phyloP scores from a whole-genome alignment of 2,329 filamentous ascomycete species.

The Aspergillus calidoustus region DNA sequence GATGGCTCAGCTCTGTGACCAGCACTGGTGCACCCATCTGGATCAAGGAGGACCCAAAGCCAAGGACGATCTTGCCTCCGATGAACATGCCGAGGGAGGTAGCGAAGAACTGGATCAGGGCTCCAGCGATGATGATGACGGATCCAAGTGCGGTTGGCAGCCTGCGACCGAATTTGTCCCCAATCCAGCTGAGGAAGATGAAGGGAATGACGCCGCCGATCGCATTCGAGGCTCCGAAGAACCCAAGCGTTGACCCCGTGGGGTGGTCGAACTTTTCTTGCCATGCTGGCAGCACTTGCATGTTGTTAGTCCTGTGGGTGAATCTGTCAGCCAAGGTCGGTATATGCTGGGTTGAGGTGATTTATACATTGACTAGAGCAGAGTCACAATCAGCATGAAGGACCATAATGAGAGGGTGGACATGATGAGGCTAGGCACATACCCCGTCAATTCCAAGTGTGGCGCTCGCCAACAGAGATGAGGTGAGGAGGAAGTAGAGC shows the following conservation, averaged over 20 bases:
- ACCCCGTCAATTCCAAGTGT: neutral
- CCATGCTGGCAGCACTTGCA: neutral
- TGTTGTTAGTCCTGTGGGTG: neutral
- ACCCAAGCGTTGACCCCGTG: slow-evolving; percentile 27
- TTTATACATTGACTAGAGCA: no score
- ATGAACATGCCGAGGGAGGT: slow-evolving; percentile 33
- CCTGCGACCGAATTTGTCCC: slow-evolving; percentile 30
- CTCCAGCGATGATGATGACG: slow-evolving; percentile 36
- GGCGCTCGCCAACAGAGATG: neutral
- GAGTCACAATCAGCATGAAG: no score
- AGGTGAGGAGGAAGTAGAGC: neutral
- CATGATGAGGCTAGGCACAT: no score
- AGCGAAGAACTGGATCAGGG: slow-evolving; percentile 33
- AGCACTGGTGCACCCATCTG: slow-evolving; percentile 51
- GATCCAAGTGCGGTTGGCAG: slow-evolving; percentile 37
- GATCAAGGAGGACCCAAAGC: slow-evolving; percentile 31
- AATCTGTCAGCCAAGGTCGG: no score
- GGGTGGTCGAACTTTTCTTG: slow-evolving; percentile 12
- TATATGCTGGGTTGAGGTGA: no score
- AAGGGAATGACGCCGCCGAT: slow-evolving; percentile 31
- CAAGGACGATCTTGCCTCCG: slow-evolving; percentile 31
- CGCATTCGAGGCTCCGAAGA: slow-evolving; percentile 29
- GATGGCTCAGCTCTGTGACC: slow-evolving; percentile 49
- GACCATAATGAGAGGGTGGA: no score
- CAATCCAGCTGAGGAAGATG: slow-evolving; percentile 28